A percentile compares a stretch with the other conserved stretches of the same genome.
Evolutionary conservation across 2,329 filamentous ascomycete genomes (phyloP).

Genomic region (Venturia asperata): DNA sequence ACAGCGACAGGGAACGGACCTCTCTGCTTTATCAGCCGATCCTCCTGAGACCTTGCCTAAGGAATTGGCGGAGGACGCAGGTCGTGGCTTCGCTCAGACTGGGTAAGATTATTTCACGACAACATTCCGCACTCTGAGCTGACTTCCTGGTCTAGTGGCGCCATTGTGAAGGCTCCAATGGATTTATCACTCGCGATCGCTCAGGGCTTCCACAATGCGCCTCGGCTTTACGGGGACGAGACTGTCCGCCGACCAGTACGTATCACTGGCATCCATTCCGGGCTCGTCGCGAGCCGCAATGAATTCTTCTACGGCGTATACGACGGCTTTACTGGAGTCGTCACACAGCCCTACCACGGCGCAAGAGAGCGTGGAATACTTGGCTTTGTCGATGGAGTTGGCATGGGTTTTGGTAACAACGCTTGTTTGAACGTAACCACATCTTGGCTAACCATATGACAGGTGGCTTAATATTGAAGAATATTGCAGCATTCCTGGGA

Average conservation of each 20-base stretch:
- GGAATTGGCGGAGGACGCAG: slow-evolving; percentile 46
- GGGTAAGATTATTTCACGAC: slow-evolving; percentile 24
- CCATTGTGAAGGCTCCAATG: slow-evolving; percentile 73
- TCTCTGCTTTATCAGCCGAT: slow-evolving; percentile 29
- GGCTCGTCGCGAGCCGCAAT: slow-evolving; percentile 69
- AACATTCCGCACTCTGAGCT: neutral
- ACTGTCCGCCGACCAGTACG: slow-evolving; percentile 69
- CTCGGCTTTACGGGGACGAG: slow-evolving; percentile 76
- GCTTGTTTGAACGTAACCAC: neutral
- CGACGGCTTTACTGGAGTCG: slow-evolving; percentile 67
- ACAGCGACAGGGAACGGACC: slow-evolving; percentile 24
- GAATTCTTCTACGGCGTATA: slow-evolving; percentile 72
- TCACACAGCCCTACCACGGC: slow-evolving; percentile 52
- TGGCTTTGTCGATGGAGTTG: slow-evolving; percentile 48
- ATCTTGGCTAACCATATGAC: neutral
- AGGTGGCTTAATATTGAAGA: slow-evolving; percentile 55
- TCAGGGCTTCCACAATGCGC: slow-evolving; percentile 82
- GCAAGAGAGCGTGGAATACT: slow-evolving; percentile 49
- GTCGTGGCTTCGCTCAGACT: slow-evolving; percentile 63
- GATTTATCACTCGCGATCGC: slow-evolving; percentile 77
- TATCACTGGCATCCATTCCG: slow-evolving; percentile 69
- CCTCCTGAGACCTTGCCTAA: slow-evolving; percentile 30
- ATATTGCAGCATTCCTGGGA: slow-evolving; percentile 54
- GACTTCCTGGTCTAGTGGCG: slow-evolving; percentile 41
- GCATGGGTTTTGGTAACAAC: slow-evolving; percentile 49